phyloP scores from a whole-genome alignment of 148 eudicot genomes.

The Pouteria glomerata region DNA sequence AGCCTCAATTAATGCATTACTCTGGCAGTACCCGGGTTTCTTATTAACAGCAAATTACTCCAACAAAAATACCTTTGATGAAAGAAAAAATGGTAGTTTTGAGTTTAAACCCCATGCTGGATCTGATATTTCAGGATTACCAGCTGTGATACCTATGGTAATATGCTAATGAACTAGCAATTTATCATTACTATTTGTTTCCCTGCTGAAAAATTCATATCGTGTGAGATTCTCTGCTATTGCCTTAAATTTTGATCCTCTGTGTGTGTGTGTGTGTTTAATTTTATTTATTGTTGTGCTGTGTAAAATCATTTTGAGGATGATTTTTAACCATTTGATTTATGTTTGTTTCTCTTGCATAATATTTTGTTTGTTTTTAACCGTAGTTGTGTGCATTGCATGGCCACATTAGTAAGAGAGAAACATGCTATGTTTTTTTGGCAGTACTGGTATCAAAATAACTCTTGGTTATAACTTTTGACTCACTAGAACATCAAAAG shows the following conservation, averaged over 20 bases:
- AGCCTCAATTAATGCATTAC: conserved; percentile 58
- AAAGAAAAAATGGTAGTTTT: conserved; percentile 44
- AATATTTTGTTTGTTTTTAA: background rate
- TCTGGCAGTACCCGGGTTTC: conserved; percentile 42
- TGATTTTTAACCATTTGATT: background rate
- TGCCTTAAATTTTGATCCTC: background rate
- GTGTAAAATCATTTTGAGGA: background rate
- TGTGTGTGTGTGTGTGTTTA: background rate
- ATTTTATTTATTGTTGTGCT: background rate
- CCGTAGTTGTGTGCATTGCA: background rate
- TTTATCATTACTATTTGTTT: background rate
- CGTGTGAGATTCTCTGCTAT: no score
- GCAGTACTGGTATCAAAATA: background rate
- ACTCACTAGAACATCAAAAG: conserved; percentile 1
- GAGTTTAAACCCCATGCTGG: conserved; percentile 76
- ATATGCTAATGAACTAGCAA: conserved; percentile 15
- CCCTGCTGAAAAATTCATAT: background rate
- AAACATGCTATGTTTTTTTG: background rate
- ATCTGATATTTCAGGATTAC: conserved; percentile 45
- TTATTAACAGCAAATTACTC: conserved; percentile 43
- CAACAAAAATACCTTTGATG: conserved; percentile 29
- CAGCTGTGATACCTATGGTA: conserved; percentile 56
- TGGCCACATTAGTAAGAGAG: background rate
- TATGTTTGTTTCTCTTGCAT: no score
- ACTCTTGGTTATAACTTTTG: background rate